Percentiles rank a stretch among this genome's conserved stretches.
Conservation (phyloP, 2,329 filamentous ascomycete species). For the Sporothrix dimorphospora region DNA sequence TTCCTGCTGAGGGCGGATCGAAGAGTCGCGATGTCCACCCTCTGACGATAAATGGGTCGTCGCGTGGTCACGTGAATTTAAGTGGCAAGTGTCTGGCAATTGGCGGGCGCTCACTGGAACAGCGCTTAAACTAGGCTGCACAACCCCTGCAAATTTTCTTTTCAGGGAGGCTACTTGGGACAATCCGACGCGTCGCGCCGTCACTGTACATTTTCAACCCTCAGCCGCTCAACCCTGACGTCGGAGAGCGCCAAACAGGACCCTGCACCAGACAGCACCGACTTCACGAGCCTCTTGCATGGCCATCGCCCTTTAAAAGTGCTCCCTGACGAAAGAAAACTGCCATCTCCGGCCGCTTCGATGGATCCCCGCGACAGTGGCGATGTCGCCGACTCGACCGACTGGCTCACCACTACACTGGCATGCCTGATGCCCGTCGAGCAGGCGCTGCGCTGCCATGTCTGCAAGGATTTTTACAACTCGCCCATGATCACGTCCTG, state of each 20-base stretch:
- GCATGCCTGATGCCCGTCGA: constrained; percentile 72
- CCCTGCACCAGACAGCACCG: background rate
- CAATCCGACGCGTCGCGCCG: constrained; percentile 27
- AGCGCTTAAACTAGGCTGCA: background rate
- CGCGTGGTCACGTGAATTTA: constrained; percentile 34
- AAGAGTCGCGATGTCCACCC: constrained; percentile 11
- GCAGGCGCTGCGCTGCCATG: constrained; percentile 85
- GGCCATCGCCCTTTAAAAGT: background rate
- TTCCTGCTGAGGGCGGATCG: background rate
- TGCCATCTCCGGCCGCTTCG: background rate
- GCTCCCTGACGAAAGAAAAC: background rate
- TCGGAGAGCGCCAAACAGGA: background rate
- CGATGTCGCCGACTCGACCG: constrained; percentile 74
- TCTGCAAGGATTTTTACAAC: constrained; percentile 96
- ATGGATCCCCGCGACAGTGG: constrained; percentile 33
- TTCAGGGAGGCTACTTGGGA: constrained; percentile 1
- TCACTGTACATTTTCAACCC: background rate
- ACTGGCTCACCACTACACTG: constrained; percentile 77
- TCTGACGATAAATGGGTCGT: constrained; percentile 17
- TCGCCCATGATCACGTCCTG: constrained; percentile 96
- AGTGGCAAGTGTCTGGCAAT: background rate
- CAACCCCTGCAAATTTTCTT: constrained; percentile 21
- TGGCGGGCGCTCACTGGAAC: background rate
- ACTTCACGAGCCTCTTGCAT: background rate
- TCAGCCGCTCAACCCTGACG: background rate